Evolutionary conservation across 2,329 filamentous ascomycete species (phyloP), one percentile per base, ranked within the genome.

Genomic region (Verticillium dahliae): DNA sequence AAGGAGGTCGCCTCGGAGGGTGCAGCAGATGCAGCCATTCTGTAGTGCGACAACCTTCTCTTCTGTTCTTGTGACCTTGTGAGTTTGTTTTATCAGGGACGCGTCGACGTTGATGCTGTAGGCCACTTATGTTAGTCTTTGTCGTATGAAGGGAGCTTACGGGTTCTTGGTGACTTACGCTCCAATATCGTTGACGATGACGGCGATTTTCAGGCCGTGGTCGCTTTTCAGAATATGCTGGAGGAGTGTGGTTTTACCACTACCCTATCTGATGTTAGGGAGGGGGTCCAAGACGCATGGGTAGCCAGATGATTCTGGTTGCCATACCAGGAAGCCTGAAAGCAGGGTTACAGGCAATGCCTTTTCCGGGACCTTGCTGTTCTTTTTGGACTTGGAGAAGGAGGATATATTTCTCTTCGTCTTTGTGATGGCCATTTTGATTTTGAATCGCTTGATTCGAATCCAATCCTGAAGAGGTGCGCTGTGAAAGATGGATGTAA

Each of bases 11-110:
- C 88, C 88, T 3, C 89, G 85, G 0, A 91, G 78, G 0, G 88
- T 91, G 67, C 89, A 92, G 76, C 89, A 92, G 67, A 92, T 92
- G 66, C 89, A 91, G 10, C 89, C 87, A 64, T 90, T 90, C 68
- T 90, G 86, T 60, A 90, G 79, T 10, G 86, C 83, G 15, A 90
- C 84, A 37, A 90, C 78, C 65, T 89, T 87, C 65, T 89, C 85
- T 45, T 87, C 76, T 0, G 83, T 84, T 65, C 83, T 81, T 2
- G 81, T 83, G 39, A 88, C 73, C 31, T 79, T 80, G 67, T 86
- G 80, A 1, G 74, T 79, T 61, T 83, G 76, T 15, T 81, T 81
- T 55, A 89, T 84, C 0, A 88, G 74, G 5, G 84, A 79, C 0
- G 86, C 86, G 62, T 90, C 86, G 65, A 90, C 84, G 65, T 90